Base-by-base conservation (phyloP, 306 rosid species). In the Ammopiptanthus mongolicus region DNA sequence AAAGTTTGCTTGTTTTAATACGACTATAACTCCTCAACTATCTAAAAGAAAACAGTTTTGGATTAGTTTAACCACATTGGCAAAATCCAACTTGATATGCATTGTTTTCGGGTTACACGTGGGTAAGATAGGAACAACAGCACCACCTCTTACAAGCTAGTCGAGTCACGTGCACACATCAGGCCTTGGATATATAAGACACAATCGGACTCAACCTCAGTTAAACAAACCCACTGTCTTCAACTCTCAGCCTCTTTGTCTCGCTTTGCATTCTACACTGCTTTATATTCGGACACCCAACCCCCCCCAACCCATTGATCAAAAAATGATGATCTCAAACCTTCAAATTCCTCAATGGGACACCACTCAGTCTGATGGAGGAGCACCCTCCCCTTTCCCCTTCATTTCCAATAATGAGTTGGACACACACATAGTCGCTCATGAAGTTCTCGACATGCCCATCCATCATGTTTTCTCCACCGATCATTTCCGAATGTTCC, bases 401-500 rank as follows among this genome's bases (percentile, higher is more conserved):
- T 5, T 62, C 4, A 10, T 82, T 1, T 85, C 87, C 0, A 84
- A 77, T 31, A 31, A 31, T 31, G 75, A 83, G 17, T 78, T 83
- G 6, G 88, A 84, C 63, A 68, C 78, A 2, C 33, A 5, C 8
- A 8, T 7, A 8, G 41, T 67, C 12, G 13, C 15, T 11, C 86
- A 79, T 8, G 87, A 77, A 34, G 89, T 85, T 5, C 57, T 78
- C n/a, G 88, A 86, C 76, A 36, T 75, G 15, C 62, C 80, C 2
- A 6, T 74, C 4, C 84, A 56, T 37, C 18, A 82, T 22, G 85
- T 81, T 6, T 85, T 85, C 59, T 85, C 92, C 14, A 52, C 90
- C 3, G 97, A 91, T 22, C 87, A 93, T 42, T 93, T 93, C 82
- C 86, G 97, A 31, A 93, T 93, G 93, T 93, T 79, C 78, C 92